Percentiles rank a stretch among this genome's conserved stretches.
These are phyloP conservation scores for Lactuca sativa DNA, from an alignment of 129 eudicot genomes.

Conservation along the genomic window DNA sequence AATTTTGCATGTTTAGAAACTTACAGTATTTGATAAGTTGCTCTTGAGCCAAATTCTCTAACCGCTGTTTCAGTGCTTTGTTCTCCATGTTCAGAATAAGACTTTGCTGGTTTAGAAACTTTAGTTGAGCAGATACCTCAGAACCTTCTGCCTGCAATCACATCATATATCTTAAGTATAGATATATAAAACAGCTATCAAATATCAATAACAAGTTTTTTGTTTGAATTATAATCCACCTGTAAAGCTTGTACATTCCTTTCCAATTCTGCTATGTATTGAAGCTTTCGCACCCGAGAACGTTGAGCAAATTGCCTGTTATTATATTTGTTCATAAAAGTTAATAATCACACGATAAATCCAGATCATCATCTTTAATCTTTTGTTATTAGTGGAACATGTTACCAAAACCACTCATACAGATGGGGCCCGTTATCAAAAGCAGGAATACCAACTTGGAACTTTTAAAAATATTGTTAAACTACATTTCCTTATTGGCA, in stretches of 20 bases:
- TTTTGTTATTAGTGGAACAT: no score
- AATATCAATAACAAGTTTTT: background rate
- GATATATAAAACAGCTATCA: background rate
- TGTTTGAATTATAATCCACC: constrained; percentile 32
- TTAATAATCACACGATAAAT: background rate
- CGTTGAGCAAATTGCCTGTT: constrained; percentile 92
- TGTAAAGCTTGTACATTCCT: constrained; percentile 79
- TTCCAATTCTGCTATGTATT: constrained; percentile 90
- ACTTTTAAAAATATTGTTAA: no score
- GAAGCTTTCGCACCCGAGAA: constrained; percentile 86
- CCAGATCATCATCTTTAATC: background rate
- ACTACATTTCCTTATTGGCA: no score
- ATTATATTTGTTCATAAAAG: constrained; percentile 16
- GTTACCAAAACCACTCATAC: no score
- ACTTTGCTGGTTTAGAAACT: constrained; percentile 76
- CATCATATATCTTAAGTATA: background rate
- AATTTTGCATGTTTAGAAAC: constrained; percentile 27
- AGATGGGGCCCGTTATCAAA: no score
- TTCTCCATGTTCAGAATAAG: constrained; percentile 88
- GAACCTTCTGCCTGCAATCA: constrained; percentile 72
- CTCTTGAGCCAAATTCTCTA: constrained; percentile 80
- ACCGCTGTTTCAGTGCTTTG: constrained; percentile 81
- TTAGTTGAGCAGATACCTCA: constrained; percentile 78
- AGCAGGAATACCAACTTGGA: no score
- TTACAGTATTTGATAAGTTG: constrained; percentile 82